Conservation (phyloP, 352 stramenopile species). For the Globisporangium alternatum region DNA sequence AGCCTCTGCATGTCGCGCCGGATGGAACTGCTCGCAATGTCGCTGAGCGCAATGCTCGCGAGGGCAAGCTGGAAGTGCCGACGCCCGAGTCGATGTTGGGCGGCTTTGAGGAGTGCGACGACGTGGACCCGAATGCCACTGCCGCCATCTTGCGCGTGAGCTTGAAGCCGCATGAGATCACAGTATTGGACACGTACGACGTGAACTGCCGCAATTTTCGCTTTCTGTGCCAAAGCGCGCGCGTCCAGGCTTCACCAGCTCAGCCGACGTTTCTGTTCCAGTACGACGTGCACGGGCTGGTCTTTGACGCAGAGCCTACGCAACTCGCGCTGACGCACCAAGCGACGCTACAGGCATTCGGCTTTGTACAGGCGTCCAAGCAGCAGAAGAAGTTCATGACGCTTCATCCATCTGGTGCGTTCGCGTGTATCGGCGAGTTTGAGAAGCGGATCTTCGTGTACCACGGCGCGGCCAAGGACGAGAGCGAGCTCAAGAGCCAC, state of each 20-base stretch:
- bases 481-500: constrained; percentile 33
- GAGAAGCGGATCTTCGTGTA: constrained; percentile 79
- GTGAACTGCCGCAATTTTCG: constrained; percentile 72
- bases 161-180: constrained; percentile 21
- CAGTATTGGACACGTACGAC: constrained; percentile 42
- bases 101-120: constrained; percentile 81
- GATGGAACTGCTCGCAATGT: constrained; percentile 25
- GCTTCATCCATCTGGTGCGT: constrained; percentile 40
- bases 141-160: constrained; percentile 51
- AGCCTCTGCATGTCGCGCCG: constrained; percentile 41
- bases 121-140: constrained; percentile 68
- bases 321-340: constrained; percentile 40
- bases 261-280: constrained; percentile 63
- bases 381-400: constrained; percentile 85
- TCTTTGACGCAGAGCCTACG: constrained; percentile 37
- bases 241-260: constrained; percentile 5
- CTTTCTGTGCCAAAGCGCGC: constrained; percentile 45
- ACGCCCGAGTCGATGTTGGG: constrained; percentile 77
- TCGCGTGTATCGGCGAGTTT: constrained; percentile 80
- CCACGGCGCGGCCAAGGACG: constrained; percentile 29
- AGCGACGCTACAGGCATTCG: constrained; percentile 69
- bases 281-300: constrained; percentile 73
- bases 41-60: constrained; percentile 12
- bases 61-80: constrained; percentile 58
- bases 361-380: constrained; percentile 86